Evolutionary conservation across 805 yeast species (phyloP).

Genomic region (Candida saitoana): DNA sequence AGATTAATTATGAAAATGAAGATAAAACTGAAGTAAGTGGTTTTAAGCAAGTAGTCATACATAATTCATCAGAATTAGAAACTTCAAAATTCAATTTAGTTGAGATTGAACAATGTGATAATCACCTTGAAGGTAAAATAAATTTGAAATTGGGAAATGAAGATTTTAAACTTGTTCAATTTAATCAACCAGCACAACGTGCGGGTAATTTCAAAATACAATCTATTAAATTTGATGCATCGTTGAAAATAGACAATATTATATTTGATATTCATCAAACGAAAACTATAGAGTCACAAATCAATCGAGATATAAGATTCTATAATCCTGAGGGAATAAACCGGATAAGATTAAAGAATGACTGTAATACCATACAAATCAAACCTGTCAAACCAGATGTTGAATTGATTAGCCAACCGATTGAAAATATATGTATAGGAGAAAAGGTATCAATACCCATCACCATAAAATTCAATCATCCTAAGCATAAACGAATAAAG

Average conservation of each 20-base stretch:
- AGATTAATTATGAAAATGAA: constrained; percentile 7
- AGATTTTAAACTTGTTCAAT: constrained; percentile 16
- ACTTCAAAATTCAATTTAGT: background rate
- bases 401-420: constrained; percentile 4
- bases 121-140: background rate
- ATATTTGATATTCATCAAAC: background rate
- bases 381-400: constrained; percentile 26
- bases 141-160: constrained; percentile 7
- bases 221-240: constrained; percentile 12
- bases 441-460: constrained; percentile 25
- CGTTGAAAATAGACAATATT: constrained; percentile 7
- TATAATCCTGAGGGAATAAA: background rate
- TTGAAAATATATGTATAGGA: constrained; percentile 21
- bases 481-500: constrained; percentile 11
- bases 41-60: constrained; percentile 1
- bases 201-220: constrained; percentile 22
- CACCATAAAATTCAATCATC: constrained; percentile 14
- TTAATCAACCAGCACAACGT: constrained; percentile 15
- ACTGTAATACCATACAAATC: constrained; percentile 12
- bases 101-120: constrained; percentile 3
- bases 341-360: constrained; percentile 5
- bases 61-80: background rate
- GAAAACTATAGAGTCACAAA: background rate
- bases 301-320: background rate
- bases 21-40: background rate